A percentile compares a stretch with the other conserved stretches of the same genome.
Conservation (phyloP, 2,329 filamentous ascomycete species). For the Cryphonectria parasitica region DNA sequence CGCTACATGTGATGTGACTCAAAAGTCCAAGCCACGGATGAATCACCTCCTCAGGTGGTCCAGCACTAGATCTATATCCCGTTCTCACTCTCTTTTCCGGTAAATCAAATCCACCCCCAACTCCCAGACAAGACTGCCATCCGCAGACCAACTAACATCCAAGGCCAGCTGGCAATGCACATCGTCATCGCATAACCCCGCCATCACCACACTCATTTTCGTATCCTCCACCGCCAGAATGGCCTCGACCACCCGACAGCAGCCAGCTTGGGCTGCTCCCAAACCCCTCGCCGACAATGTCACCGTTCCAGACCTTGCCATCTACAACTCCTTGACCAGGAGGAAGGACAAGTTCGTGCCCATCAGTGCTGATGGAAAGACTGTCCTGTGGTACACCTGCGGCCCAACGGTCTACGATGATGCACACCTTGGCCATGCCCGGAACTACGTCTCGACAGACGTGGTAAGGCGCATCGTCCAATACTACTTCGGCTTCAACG, state of each 20-base stretch:
- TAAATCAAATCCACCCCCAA: background rate
- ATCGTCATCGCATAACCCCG: conserved; percentile 2
- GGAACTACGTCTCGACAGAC: conserved; percentile 90
- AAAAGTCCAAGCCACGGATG: conserved; percentile 17
- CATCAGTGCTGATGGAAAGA: conserved; percentile 62
- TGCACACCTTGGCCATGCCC: conserved; percentile 76
- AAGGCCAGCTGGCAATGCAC: conserved; percentile 14
- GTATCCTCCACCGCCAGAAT: conserved; percentile 11
- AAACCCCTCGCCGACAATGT: conserved; percentile 20
- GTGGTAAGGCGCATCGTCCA: conserved; percentile 81
- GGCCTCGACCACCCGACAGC: conserved; percentile 19
- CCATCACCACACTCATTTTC: background rate
- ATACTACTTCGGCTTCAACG: conserved; percentile 81
- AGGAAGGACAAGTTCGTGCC: conserved; percentile 28
- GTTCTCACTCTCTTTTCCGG: background rate
- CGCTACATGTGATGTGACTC: conserved; percentile 14
- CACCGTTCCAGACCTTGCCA: conserved; percentile 20
- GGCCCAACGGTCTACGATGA: conserved; percentile 87
- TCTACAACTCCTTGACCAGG: conserved; percentile 29
- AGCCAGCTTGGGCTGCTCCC: conserved; percentile 27
- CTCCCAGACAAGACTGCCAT: background rate
- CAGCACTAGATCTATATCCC: background rate
- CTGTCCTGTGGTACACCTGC: conserved; percentile 84
- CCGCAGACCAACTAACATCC: background rate
- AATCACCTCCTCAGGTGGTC: conserved; percentile 13